These are phyloP conservation scores for Mycena galopus DNA, from an alignment of 768 basidiomycete genomes.

Conservation along the genomic window DNA sequence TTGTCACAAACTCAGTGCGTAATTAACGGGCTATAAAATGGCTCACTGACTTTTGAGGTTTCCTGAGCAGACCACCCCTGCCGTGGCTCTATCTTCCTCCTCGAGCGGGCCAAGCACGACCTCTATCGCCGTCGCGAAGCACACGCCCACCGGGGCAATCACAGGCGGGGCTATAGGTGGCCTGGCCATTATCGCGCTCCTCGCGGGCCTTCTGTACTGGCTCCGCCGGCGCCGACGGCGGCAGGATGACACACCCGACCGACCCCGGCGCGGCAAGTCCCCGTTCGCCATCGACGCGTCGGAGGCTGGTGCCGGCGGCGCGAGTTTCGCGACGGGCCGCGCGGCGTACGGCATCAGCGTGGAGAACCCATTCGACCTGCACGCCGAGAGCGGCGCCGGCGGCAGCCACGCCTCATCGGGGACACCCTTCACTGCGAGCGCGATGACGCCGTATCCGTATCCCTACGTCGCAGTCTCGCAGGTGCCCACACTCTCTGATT, in stretches of 20 bases:
- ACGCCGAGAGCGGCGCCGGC: neutral
- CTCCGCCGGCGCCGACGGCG: neutral
- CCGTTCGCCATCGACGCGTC: neutral
- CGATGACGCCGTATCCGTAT: neutral
- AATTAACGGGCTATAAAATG: too few species aligned
- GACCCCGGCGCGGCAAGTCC: neutral
- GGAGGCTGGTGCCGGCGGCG: neutral
- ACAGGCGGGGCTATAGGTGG: neutral
- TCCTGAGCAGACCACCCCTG: too few species aligned
- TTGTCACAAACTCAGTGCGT: neutral
- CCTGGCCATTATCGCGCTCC: neutral
- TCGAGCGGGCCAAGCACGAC: neutral
- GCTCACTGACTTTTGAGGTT: too few species aligned
- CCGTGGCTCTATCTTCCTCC: neutral
- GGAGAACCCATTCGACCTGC: neutral
- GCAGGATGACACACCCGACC: neutral
- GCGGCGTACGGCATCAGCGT: neutral
- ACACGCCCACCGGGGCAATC: neutral
- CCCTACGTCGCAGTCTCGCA: neutral
- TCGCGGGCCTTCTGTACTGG: neutral
- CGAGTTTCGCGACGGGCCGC: neutral
- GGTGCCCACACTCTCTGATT: neutral
- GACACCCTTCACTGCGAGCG: neutral
- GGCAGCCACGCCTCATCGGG: neutral
- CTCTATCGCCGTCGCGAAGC: neutral